These are phyloP conservation scores for Xylaria sp. DNA, from an alignment of 2,329 filamentous ascomycete species.

Conservation along the genomic window DNA sequence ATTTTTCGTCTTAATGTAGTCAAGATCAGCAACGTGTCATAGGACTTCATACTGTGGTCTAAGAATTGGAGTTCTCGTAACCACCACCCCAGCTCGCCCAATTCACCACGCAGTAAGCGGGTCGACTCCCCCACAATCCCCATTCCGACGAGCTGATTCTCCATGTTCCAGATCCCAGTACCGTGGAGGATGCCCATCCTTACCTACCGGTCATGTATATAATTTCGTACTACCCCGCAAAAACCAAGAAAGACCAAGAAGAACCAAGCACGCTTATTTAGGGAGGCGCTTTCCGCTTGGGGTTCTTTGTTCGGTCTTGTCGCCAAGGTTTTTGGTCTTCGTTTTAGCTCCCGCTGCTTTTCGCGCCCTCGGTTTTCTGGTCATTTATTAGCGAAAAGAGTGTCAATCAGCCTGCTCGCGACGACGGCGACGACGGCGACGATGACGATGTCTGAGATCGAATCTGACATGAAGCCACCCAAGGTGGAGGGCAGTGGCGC, in stretches of 20 bases:
- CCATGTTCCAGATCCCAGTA: not conserved
- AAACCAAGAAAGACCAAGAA: slow-evolving; percentile 12
- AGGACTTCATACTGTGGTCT: not conserved
- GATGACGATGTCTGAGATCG: slow-evolving; percentile 28
- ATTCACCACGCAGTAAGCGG: slow-evolving; percentile 1
- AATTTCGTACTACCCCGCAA: slow-evolving; percentile 24
- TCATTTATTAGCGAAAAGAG: not conserved
- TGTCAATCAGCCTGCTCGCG: not conserved
- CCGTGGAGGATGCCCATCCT: not conserved
- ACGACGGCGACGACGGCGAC: not conserved
- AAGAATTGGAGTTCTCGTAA: not conserved
- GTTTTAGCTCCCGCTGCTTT: not conserved
- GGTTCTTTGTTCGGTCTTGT: not conserved
- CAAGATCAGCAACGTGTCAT: not conserved
- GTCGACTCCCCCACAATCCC: slow-evolving; percentile 11
- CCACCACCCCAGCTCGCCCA: not conserved
- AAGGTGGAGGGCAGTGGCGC: slow-evolving; percentile 20
- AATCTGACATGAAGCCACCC: slow-evolving; percentile 26
- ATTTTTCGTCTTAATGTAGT: not conserved
- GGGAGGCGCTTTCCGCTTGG: not conserved
- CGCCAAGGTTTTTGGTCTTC: slow-evolving; percentile 8
- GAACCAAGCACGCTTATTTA: slow-evolving; percentile 7
- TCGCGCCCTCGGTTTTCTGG: not conserved
- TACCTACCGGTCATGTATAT: not conserved
- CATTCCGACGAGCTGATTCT: slow-evolving; percentile 5